phyloP scores from a whole-genome alignment of 2,329 filamentous ascomycete species.

The Paecilomyces fulvus region DNA sequence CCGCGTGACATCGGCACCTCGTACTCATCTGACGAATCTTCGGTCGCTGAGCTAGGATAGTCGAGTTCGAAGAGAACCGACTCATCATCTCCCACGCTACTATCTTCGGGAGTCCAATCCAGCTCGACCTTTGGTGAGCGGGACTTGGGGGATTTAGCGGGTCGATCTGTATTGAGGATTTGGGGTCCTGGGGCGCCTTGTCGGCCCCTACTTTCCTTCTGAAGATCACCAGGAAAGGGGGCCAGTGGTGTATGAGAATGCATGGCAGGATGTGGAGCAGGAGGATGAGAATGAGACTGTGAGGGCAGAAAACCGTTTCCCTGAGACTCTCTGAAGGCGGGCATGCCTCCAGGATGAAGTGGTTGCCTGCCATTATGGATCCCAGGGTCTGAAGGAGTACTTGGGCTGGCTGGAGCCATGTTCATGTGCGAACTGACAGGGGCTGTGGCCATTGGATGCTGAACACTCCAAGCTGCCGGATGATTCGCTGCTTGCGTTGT shows the following conservation, averaged over 20 bases:
- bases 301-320: neutral
- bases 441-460: too few relatives aligned
- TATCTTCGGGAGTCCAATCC: constrained; percentile 11
- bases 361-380: neutral
- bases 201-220: constrained; percentile 1
- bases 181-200: constrained; percentile 2
- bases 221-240: neutral
- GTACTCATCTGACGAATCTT: constrained; percentile 16
- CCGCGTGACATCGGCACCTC: constrained; percentile 8
- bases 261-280: neutral
- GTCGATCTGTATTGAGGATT: neutral
- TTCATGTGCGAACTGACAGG: neutral
- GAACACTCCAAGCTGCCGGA: neutral
- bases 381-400: neutral
- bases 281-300: neutral
- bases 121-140: constrained; percentile 3
- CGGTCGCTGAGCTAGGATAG: constrained; percentile 18
- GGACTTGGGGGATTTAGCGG: constrained; percentile 5
- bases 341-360: neutral
- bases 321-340: neutral
- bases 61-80: constrained; percentile 19
- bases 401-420: neutral
- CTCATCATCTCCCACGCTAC: constrained; percentile 22
- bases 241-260: neutral
- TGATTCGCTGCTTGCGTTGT: neutral